Conservation (phyloP, 176 grass and related monocot species). For the bread wheat (Triticum aestivum) region IWGSC_CS_RefSeq_v2.1 NC_057809.1:523039529-523040028, state of each 20-base stretch:
- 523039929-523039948: constrained; percentile 50
- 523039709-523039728: constrained; percentile 50
- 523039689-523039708: constrained; percentile 40
- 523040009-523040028: constrained; percentile 60
- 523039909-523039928: constrained; percentile 20
- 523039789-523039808: constrained; percentile 43
- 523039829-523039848: constrained; percentile 37
- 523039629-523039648: constrained; percentile 53
- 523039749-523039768: constrained; percentile 58
- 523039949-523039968: constrained; percentile 50
- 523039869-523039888: constrained; percentile 34
- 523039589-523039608: constrained; percentile 49
- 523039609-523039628: constrained; percentile 33
- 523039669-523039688: constrained; percentile 69
- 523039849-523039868: constrained; percentile 16
- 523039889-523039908: constrained; percentile 31
- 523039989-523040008: constrained; percentile 33
- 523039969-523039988: constrained; percentile 34
- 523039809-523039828: constrained; percentile 37
- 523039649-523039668: constrained; percentile 53
- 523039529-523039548: constrained; percentile 35
- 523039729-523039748: constrained; percentile 57
- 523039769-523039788: constrained; percentile 64
- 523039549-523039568: constrained; percentile 40
- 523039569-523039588: constrained; percentile 44